These are phyloP conservation scores for Cylindrotheca fusiformis DNA, from an alignment of 108 stramenopile species.

Conservation along the genomic window DNA sequence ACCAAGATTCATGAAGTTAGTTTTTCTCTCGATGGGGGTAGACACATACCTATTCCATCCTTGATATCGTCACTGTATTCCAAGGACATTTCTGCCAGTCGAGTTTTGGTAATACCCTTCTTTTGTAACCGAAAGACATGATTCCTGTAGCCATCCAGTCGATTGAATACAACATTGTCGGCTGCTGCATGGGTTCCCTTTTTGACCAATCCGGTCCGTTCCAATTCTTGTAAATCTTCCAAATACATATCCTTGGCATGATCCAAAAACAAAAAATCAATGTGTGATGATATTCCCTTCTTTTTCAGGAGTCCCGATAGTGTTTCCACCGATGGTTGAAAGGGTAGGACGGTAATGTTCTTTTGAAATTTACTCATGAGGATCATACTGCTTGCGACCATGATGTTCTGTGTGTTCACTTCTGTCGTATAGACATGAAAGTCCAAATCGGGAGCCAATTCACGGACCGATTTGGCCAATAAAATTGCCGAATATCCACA, in stretches of 20 bases:
- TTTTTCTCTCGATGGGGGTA: too few species aligned
- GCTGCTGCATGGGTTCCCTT: conserved; percentile 64
- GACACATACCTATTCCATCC: not conserved
- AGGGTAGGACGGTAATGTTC: conserved; percentile 48
- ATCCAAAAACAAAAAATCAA: conserved; percentile 82
- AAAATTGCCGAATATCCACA: conserved; percentile 80
- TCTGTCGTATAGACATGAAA: conserved; percentile 66
- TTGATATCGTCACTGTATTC: conserved; percentile 39
- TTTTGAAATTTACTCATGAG: conserved; percentile 45
- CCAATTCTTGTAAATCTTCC: conserved; percentile 56
- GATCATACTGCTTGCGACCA: conserved; percentile 57
- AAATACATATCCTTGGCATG: conserved; percentile 84
- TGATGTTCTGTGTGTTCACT: conserved; percentile 39
- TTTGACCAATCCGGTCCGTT: conserved; percentile 36
- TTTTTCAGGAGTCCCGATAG: not conserved
- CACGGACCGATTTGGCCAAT: conserved; percentile 35
- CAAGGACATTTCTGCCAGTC: conserved; percentile 32
- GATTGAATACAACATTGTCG: conserved; percentile 80
- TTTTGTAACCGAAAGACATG: conserved; percentile 42
- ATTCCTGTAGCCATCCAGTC: conserved; percentile 60
- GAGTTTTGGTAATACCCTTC: conserved; percentile 49
- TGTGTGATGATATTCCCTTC: not conserved
- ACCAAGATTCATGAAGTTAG: too few species aligned
- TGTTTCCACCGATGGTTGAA: not conserved
- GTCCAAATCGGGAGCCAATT: not conserved